Base-by-base conservation (phyloP, 345 rosid species). In the Noccaea bulbosa region DNA sequence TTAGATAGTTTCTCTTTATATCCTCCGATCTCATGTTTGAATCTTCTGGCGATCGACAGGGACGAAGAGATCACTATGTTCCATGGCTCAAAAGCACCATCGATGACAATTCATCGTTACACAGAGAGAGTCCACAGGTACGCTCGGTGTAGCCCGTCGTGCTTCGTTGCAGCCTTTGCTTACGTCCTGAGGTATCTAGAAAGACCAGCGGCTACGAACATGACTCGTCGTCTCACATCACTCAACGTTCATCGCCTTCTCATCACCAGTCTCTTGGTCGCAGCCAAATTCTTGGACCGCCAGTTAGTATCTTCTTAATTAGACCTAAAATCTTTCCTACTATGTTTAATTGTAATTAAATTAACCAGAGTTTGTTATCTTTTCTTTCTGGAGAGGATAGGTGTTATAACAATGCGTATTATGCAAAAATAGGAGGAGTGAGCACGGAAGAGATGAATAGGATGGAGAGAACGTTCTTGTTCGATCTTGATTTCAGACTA, bases 401-500 rank as follows among this genome's bases (percentile, higher is more conserved):
- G 35, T 65, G 78, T 47, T 60, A 78, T 6, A 75, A 72, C 70
- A 82, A 82, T 46, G 80, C 77, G 1, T 78, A 77, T 50, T 82
- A 78, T 35, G 86, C 83, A 1, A 80, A 72, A 66, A 80, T 80
- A 9, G 86, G 86, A 57, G 86, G 86, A 65, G 69, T 82, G 3
- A 75, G 82, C 72, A 75, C 63, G 3, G 80, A 69, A 45, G 83
- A 82, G 71, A 75, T 82, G 79, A 82, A 82, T 61, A 41, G 33
- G 51, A 48, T 82, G 59, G 86, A 82, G 71, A 67, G 70, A 65
- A 61, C 64, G 45, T 72, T 82, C 61, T 69, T 82, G 69, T 78
- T 80, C 60, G 53, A 71, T 34, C 3, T 82, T 65, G 86, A 80
- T 30, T 82, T 82, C 16, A 70, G 74, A 62, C 68, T 82, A 3